A percentile compares a stretch with the other conserved stretches of the same genome.
phyloP scores from a whole-genome alignment of 1,139 yeast genomes.

The Saccharomyces hybrid region DNA sequence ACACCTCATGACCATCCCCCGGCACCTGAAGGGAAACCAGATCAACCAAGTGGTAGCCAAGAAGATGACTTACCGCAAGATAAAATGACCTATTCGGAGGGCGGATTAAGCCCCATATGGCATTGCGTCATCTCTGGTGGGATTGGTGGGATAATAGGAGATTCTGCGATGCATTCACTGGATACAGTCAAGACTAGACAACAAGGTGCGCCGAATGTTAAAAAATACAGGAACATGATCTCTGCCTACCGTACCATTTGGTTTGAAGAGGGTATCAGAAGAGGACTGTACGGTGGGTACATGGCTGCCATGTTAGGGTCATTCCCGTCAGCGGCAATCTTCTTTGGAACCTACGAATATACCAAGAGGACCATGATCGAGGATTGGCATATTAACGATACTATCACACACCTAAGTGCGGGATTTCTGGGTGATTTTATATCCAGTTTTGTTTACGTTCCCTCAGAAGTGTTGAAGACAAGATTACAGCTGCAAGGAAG shows the following conservation, averaged over 20 bases:
- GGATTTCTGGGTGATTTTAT: constrained; percentile 90
- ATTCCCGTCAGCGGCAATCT: constrained; percentile 86
- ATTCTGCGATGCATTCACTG: constrained; percentile 85
- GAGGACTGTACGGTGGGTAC: constrained; percentile 90
- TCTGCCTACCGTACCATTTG: constrained; percentile 66
- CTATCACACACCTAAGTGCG: constrained; percentile 69
- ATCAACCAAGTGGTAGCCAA: constrained; percentile 5
- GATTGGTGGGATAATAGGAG: constrained; percentile 90
- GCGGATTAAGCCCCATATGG: constrained; percentile 37
- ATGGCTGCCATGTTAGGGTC: constrained; percentile 86
- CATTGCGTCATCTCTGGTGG: constrained; percentile 85
- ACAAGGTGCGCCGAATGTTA: constrained; percentile 73
- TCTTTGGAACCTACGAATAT: constrained; percentile 82
- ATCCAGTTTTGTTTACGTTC: constrained; percentile 89
- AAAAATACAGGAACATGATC: constrained; percentile 61
- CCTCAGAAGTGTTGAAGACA: constrained; percentile 92
- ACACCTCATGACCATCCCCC: constrained; percentile 16
- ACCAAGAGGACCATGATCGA: constrained; percentile 65
- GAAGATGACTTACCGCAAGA: constrained; percentile 3
- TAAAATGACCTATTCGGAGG: not conserved
- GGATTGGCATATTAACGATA: constrained; percentile 63
- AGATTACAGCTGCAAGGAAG: constrained; percentile 87
- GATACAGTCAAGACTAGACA: constrained; percentile 96
- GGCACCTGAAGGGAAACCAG: constrained; percentile 6
- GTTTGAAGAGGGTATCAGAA: constrained; percentile 71